These are phyloP conservation scores for Monotropa hypopitys DNA, from an alignment of 179 eudicot genomes.

Conservation along the genomic window DNA sequence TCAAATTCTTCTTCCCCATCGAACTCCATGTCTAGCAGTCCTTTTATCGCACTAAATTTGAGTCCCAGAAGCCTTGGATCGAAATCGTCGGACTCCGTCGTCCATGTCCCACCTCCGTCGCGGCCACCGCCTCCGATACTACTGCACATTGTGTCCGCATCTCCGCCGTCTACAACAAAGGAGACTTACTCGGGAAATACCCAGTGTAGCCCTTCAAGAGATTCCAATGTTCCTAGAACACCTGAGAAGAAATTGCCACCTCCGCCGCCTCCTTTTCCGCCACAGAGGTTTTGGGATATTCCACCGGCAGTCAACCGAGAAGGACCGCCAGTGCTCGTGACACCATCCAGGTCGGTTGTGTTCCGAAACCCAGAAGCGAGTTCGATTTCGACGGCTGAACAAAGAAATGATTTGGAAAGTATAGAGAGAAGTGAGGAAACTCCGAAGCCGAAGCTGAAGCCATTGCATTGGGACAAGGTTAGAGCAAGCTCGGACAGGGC, in stretches of 20 bases:
- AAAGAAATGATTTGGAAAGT: constrained; percentile 10
- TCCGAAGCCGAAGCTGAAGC: constrained; percentile 62
- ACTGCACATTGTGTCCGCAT: background rate
- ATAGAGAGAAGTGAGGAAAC: constrained; percentile 30
- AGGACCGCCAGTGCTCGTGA: constrained; percentile 18
- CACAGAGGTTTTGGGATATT: constrained; percentile 34
- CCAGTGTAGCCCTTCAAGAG: constrained; percentile 7
- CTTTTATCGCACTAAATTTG: constrained; percentile 33
- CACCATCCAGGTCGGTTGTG: constrained; percentile 23
- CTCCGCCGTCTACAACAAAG: constrained; percentile 5
- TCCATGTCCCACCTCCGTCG: constrained; percentile 24
- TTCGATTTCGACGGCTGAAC: background rate
- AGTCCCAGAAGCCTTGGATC: constrained; percentile 42
- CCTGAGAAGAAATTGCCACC: constrained; percentile 27
- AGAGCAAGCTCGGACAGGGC: constrained; percentile 78
- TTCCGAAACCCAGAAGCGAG: constrained; percentile 14
- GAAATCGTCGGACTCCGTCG: constrained; percentile 47
- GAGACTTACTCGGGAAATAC: constrained; percentile 7
- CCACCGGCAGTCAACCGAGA: constrained; percentile 17
- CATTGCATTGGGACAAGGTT: constrained; percentile 93
- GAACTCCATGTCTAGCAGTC: constrained; percentile 39
- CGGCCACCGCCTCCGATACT: constrained; percentile 9
- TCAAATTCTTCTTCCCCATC: constrained; percentile 37
- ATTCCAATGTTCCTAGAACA: constrained; percentile 7
- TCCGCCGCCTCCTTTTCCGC: constrained; percentile 45